Base-by-base conservation (phyloP, 768 basidiomycete genomes). In the Cystofilobasidium ferigula region DNA sequence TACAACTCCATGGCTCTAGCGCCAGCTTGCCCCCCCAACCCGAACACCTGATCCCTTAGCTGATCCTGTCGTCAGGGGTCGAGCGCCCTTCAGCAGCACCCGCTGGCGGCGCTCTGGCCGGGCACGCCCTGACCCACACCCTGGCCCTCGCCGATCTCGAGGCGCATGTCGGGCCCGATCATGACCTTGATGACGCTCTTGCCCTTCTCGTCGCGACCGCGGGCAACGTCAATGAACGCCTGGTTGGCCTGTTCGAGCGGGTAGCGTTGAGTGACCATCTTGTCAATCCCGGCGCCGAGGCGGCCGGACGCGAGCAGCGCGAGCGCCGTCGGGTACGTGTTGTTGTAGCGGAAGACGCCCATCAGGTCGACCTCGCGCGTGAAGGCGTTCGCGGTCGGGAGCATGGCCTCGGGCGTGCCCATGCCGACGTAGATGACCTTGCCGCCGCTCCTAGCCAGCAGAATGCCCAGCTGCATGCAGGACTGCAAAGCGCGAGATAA, bases 381-480 rank as follows among this genome's bases (percentile, higher is more conserved):
- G 64, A 85, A 76, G 20, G 89, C 86, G 45, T 91, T 88, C 34
- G 82, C 81, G 48, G 86, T 81, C n/a, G 94, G 94, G 62, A 95
- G 80, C 69, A 82, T 80, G 64, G 86, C 83, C 71, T 85, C 86
- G 66, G 86, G 83, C 20, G 89, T 84, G 70, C 94, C 94, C 94
- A 98, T 98, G 26, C 94, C 94, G 70, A 98, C 84, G 72, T 91
- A 87, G 81, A 90, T 85, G 63, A 95, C 89, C 74, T 87, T 89
- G 58, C 89, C 89, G 59, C 92, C 93, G 22, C 87, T 80, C 60
- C 81, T 79, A 20, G 92, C 89, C 71, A 85, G 83, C 47, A 54
- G 34, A 69, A 93, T 81, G 59, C 88, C 86, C 84, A 89, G 85
- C 40, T 67, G 65, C 65, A 67, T 67, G 53, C 65, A 67, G 13